Percentiles rank a stretch among this genome's conserved stretches.
Conservation (phyloP, 169 alveolate species). For the Amoebophrya sp. region DNA sequence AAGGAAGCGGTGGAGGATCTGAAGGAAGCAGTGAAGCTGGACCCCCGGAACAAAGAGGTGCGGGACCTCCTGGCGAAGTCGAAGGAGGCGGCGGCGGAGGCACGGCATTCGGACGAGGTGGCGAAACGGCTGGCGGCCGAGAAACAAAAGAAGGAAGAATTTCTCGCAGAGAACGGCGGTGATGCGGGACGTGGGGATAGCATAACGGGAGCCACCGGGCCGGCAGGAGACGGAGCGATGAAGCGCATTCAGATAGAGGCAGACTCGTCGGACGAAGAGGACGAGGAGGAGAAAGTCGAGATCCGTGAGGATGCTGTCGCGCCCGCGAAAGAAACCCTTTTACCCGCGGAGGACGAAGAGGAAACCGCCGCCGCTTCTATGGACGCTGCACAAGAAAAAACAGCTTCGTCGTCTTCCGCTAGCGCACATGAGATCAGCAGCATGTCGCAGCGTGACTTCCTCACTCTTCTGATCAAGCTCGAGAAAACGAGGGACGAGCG, state of each 20-base stretch:
- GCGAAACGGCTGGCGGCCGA: background rate
- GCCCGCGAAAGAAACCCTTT: background rate
- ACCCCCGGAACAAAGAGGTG: background rate
- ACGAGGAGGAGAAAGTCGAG: background rate
- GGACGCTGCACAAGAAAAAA: background rate
- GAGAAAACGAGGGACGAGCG: background rate
- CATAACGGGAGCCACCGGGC: too few species aligned
- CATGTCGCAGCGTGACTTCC: background rate
- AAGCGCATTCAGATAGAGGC: background rate
- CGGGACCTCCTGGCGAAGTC: background rate
- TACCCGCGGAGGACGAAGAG: background rate
- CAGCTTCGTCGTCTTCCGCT: background rate
- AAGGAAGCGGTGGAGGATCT: constrained; percentile 52
- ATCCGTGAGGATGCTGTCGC: too few species aligned
- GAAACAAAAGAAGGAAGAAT: background rate
- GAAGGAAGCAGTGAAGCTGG: constrained; percentile 41
- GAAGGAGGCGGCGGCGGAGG: constrained; percentile 2
- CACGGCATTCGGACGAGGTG: background rate
- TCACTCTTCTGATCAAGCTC: background rate
- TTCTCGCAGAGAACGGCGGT: too few species aligned
- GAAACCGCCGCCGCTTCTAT: background rate
- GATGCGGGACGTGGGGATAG: too few species aligned
- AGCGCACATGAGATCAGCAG: background rate
- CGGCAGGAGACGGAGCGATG: too few species aligned
- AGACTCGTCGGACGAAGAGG: background rate